phyloP scores from a whole-genome alignment of 108 stramenopile species.

The Chaetoceros tenuissimus region DNA sequence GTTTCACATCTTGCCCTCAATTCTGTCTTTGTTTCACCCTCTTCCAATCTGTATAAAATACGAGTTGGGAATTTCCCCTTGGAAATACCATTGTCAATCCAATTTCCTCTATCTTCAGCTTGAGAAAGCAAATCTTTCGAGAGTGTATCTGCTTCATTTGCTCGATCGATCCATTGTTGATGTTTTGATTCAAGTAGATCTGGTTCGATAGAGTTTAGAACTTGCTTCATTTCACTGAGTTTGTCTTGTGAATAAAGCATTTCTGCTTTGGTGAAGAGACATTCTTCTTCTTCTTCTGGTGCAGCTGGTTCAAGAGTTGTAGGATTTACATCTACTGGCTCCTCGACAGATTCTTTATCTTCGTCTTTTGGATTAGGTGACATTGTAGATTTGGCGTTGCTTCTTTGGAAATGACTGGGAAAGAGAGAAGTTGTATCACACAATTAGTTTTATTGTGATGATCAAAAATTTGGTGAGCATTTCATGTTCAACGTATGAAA shows the following conservation, averaged over 20 bases:
- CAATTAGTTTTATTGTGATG: too few species aligned
- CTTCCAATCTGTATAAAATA: not conserved
- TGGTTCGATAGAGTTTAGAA: not conserved
- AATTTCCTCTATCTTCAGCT: not conserved
- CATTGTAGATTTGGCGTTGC: too few species aligned
- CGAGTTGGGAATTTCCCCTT: not conserved
- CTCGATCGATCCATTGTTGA: not conserved
- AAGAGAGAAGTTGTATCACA: too few species aligned
- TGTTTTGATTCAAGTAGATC: not conserved
- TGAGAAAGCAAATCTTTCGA: not conserved
- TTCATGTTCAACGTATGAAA: too few species aligned
- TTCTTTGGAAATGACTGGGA: too few species aligned
- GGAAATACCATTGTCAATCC: not conserved
- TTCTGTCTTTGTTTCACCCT: not conserved
- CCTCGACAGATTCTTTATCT: too few species aligned
- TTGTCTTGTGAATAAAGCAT: not conserved
- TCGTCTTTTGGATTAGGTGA: too few species aligned
- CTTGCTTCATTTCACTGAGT: not conserved
- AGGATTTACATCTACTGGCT: too few species aligned
- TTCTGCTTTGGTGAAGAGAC: not conserved
- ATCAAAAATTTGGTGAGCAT: too few species aligned
- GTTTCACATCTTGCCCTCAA: constrained; percentile 24
- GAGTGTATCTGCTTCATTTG: not conserved
- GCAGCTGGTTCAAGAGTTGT: too few species aligned
- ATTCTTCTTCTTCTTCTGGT: too few species aligned